phyloP scores from a whole-genome alignment of 768 basidiomycete species.

The Lactarius quietus region DNA sequence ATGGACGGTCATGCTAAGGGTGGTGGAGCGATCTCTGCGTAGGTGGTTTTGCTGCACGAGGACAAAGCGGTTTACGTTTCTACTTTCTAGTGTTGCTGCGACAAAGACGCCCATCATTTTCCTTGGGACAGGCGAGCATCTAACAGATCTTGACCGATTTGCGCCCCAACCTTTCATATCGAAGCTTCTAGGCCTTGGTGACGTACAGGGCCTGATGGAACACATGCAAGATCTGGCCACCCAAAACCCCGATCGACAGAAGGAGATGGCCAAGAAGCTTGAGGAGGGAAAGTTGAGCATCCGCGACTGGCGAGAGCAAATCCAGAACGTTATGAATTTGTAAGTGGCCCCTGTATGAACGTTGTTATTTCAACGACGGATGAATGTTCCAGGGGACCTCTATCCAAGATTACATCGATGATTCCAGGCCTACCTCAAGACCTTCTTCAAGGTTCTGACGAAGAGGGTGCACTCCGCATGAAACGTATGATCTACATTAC shows the following conservation, averaged over 20 bases:
- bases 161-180: constrained; percentile 96
- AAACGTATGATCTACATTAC: constrained; percentile 99
- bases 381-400: constrained; percentile 75
- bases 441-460: constrained; percentile 86
- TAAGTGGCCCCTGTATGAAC: constrained; percentile 37
- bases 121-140: constrained; percentile 94
- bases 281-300: constrained; percentile 97
- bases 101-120: constrained; percentile 99
- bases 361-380: constrained; percentile 17
- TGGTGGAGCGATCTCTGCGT: constrained; percentile 99
- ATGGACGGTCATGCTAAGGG: constrained; percentile 99
- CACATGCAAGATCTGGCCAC: constrained; percentile 96
- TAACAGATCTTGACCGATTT: constrained; percentile 96
- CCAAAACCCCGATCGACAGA: constrained; percentile 94
- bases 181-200: constrained; percentile 91
- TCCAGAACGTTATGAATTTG: constrained; percentile 98
- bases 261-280: constrained; percentile 96
- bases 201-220: constrained; percentile 96
- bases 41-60: constrained; percentile 35
- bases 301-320: constrained; percentile 96
- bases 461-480: constrained; percentile 86
- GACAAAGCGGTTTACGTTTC: constrained; percentile 8
- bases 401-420: constrained; percentile 98
- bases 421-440: constrained; percentile 95
- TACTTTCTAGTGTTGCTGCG: constrained; percentile 76